Evolutionary conservation across 495 filamentous ascomycete species (phyloP).

Genomic region (Penicillium steckii): DNA sequence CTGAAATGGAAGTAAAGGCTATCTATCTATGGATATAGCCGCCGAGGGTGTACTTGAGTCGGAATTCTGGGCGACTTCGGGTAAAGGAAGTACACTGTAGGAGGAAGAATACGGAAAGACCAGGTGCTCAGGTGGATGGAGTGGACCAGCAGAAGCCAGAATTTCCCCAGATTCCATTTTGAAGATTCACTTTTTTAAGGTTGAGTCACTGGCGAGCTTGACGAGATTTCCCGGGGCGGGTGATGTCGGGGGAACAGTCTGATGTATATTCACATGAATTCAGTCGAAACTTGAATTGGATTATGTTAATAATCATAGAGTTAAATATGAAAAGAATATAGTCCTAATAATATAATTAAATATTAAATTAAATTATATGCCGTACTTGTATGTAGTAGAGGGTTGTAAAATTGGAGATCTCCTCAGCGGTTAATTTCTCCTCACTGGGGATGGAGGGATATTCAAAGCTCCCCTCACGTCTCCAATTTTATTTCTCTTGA

Average conservation of each 20-base stretch:
- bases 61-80: no score
- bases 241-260: neutral
- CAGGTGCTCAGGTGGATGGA: constrained; percentile 1
- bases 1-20: neutral
- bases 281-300: neutral
- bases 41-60: no score
- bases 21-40: no score
- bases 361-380: no score
- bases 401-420: neutral
- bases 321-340: neutral
- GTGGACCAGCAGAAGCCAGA: constrained; percentile 6
- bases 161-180: constrained; percentile 12
- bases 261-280: neutral
- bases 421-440: constrained; percentile 33
- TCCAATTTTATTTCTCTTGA: constrained; percentile 19
- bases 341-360: no score
- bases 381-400: neutral
- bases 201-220: neutral
- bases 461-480: constrained; percentile 22
- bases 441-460: constrained; percentile 21
- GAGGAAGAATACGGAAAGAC: no score
- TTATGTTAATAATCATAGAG: neutral
- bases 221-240: constrained; percentile 1
- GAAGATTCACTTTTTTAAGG: constrained; percentile 2
- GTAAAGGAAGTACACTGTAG: no score